Evolutionary conservation across 768 basidiomycete species (phyloP), one percentile per base, ranked within the genome.

Genomic region (Rubroboletus satanas): DNA sequence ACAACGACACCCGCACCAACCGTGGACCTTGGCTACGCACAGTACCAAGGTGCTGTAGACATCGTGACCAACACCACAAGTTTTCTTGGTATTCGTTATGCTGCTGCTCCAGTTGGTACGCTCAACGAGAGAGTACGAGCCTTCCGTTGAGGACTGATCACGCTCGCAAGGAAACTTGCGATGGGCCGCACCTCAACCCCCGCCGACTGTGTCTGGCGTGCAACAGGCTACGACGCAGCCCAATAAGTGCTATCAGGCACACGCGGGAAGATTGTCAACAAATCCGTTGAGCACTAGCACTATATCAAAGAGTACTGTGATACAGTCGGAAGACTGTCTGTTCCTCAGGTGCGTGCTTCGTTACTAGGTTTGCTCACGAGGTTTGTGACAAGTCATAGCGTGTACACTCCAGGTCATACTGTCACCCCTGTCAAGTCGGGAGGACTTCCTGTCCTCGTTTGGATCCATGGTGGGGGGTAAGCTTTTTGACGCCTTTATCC

Each of bases 401-500:
- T 57, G 6, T 49, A 43, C 31, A 49, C 21, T 9, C 55, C 55
- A 1, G 45, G 45, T 17, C 21, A 35, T 12, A 31, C 14, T 12
- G 5, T 57, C 23, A 28, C 4, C 14, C 55, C 55, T 12, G 51
- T 45, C 29, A 21, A 9, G 5, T 53, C 51, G 0, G 56, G 56
- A 31, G 45, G 35, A 33, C 21, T 59, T 21, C 49, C 48, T 44
- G 56, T 59, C 9, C 38, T 58, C 9, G 23, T 52, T n/a, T 58
- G 49, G 39, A 58, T 58, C 12, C 39, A 43, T 5, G 57, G 49
- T 8, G 57, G 57, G 4, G 57, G 45, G 57, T 58, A 28, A 10
- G 56, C 4, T 45, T 37, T 29, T 18, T 14, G 11, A 14, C 2
- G 15, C 39, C 9, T 4, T 35, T 39, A 35, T 32, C 21, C 26